A percentile compares a stretch with the other conserved stretches of the same genome.
Evolutionary conservation across 257 asterid genomes (phyloP).

Genomic region (Forsythia viridissima): DNA sequence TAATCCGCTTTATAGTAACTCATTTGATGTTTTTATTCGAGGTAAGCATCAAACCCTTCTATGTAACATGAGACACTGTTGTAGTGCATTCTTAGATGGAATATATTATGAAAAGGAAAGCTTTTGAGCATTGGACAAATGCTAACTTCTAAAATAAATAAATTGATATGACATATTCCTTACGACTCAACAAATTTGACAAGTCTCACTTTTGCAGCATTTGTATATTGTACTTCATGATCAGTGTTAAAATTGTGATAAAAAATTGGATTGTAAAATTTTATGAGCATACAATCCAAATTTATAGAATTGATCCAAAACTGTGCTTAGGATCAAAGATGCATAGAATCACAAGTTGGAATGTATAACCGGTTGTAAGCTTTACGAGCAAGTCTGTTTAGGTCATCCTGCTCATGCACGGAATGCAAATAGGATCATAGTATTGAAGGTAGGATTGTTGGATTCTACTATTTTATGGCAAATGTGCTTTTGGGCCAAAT

Average conservation of each 20-base stretch:
- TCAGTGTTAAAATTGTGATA: background rate
- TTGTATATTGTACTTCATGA: background rate
- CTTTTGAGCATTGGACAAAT: background rate
- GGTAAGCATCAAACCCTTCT: conserved; percentile 40
- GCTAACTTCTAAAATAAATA: background rate
- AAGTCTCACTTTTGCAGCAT: background rate
- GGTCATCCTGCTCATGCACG: background rate
- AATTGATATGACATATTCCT: background rate
- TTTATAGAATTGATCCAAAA: background rate
- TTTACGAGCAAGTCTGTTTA: background rate
- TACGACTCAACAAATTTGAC: background rate
- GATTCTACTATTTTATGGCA: background rate
- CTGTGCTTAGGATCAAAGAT: background rate
- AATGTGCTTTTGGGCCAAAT: background rate
- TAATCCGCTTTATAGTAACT: conserved; percentile 64
- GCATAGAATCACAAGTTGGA: background rate
- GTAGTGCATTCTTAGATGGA: background rate
- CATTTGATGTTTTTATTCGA: conserved; percentile 88
- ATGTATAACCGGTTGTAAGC: background rate
- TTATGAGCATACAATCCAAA: background rate
- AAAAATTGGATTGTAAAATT: background rate
- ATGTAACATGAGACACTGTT: background rate
- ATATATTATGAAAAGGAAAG: background rate
- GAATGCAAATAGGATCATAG: background rate
- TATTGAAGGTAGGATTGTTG: background rate